Percentiles rank a stretch among this genome's conserved stretches.
These are phyloP conservation scores for Chlorophyllum brunneum DNA, from an alignment of 768 basidiomycete genomes.

Conservation along the genomic window DNA sequence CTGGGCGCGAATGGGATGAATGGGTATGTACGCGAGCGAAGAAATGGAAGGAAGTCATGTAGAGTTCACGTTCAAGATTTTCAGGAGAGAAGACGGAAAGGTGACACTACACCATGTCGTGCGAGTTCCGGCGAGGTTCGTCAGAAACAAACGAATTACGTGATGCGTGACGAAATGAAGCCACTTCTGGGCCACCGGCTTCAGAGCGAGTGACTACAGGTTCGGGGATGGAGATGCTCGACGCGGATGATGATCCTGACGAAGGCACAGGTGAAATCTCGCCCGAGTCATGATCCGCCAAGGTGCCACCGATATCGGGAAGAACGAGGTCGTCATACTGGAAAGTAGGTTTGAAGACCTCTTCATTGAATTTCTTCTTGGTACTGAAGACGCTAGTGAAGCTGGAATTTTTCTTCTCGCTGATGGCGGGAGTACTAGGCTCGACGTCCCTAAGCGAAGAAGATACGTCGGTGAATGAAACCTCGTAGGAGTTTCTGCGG, in stretches of 20 bases:
- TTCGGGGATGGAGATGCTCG: constrained; percentile 27
- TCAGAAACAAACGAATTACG: neutral
- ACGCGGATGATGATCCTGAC: constrained; percentile 32
- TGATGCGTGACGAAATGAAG: constrained; percentile 22
- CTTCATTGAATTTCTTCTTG: constrained; percentile 32
- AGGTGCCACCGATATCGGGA: constrained; percentile 34
- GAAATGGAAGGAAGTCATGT: neutral
- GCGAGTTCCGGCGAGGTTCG: constrained; percentile 4
- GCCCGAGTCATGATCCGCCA: constrained; percentile 31
- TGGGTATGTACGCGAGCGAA: neutral
- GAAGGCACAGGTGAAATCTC: constrained; percentile 23
- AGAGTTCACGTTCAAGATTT: neutral
- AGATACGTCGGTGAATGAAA: constrained; percentile 2
- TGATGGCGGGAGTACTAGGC: neutral
- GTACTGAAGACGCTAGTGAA: constrained; percentile 39
- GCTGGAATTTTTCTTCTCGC: neutral
- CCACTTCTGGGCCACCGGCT: constrained; percentile 23
- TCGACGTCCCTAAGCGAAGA: neutral
- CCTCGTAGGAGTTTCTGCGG: constrained; percentile 6
- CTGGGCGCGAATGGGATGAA: neutral
- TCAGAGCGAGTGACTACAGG: constrained; percentile 22
- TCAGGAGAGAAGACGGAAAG: neutral
- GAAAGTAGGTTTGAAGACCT: constrained; percentile 27
- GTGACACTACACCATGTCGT: constrained; percentile 6
- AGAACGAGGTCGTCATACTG: constrained; percentile 34